These are phyloP conservation scores for Diaporthe batatas DNA, from an alignment of 2,329 filamentous ascomycete species.

Conservation along the genomic window DNA sequence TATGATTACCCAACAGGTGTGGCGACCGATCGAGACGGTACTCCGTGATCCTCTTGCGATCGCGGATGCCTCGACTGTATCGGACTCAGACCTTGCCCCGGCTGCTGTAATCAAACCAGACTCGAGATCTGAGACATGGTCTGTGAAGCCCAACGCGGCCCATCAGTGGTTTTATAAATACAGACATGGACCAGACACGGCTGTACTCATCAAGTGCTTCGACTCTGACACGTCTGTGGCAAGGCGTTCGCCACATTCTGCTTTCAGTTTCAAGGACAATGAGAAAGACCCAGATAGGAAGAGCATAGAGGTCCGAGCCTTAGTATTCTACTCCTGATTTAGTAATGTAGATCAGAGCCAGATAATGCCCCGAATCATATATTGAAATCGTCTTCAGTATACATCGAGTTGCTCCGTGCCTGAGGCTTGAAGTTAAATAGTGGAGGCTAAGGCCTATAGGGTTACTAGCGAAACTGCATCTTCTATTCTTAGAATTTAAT, in stretches of 20 bases:
- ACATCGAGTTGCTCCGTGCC: too few species aligned
- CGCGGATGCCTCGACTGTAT: constrained; percentile 54
- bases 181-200: constrained; percentile 64
- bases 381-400: too few species aligned
- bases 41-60: constrained; percentile 57
- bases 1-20: constrained; percentile 48
- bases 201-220: constrained; percentile 72
- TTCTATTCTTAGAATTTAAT: too few species aligned
- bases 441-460: too few species aligned
- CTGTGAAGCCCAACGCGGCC: constrained; percentile 21
- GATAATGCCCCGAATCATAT: too few species aligned
- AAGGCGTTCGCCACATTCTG: constrained; percentile 46
- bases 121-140: constrained; percentile 26
- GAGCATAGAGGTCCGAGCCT: constrained; percentile 41
- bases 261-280: constrained; percentile 44
- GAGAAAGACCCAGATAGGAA: constrained; percentile 52
- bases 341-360: neutral
- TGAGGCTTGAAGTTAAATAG: too few species aligned
- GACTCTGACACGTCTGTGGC: constrained; percentile 59
- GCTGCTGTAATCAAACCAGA: constrained; percentile 54
- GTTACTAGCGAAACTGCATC: too few species aligned
- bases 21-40: constrained; percentile 64
- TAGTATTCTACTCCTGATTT: constrained; percentile 26
- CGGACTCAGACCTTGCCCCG: constrained; percentile 55
- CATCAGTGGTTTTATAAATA: constrained; percentile 64